A percentile compares a stretch with the other conserved stretches of the same genome.
These are phyloP conservation scores for Bothriochloa decipiens DNA, from an alignment of 176 grass and related monocot genomes.

Conservation along the genomic window DNA sequence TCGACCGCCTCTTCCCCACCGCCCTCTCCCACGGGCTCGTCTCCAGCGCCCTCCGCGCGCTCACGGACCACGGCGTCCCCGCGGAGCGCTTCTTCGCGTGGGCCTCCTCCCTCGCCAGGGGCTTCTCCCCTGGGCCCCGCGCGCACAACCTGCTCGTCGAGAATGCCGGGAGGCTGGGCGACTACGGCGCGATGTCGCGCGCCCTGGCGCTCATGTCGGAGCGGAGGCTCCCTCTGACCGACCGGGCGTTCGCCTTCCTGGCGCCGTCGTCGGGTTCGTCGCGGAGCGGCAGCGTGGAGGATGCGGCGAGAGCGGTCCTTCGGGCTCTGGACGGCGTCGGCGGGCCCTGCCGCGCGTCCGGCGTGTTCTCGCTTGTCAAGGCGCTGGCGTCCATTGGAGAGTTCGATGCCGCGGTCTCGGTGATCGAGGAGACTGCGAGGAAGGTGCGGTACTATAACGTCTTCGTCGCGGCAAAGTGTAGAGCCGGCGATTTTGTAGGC, in stretches of 20 bases:
- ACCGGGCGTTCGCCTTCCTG: slow-evolving; percentile 76
- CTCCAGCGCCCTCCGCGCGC: slow-evolving; percentile 41
- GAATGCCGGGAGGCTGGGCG: slow-evolving; percentile 60
- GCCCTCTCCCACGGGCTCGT: slow-evolving; percentile 44
- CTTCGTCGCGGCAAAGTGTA: slow-evolving; percentile 66
- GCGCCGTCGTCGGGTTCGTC: not conserved
- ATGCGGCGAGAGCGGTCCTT: slow-evolving; percentile 24
- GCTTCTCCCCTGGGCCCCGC: slow-evolving; percentile 46
- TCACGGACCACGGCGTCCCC: slow-evolving; percentile 51
- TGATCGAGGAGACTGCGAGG: slow-evolving; percentile 65
- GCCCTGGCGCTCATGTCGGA: slow-evolving; percentile 53
- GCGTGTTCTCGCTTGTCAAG: slow-evolving; percentile 81
- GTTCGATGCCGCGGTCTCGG: slow-evolving; percentile 57
- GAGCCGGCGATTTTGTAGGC: slow-evolving; percentile 60
- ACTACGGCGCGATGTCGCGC: slow-evolving; percentile 62
- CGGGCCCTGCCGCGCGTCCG: slow-evolving; percentile 63
- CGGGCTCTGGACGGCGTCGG: slow-evolving; percentile 42
- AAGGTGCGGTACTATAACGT: slow-evolving; percentile 67
- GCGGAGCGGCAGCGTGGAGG: not conserved
- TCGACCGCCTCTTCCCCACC: slow-evolving; percentile 48
- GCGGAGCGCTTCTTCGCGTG: slow-evolving; percentile 70
- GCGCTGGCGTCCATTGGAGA: slow-evolving; percentile 55
- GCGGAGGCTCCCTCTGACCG: slow-evolving; percentile 47
- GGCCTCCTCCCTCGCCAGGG: slow-evolving; percentile 45
- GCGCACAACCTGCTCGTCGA: slow-evolving; percentile 71